Evolutionary conservation across 345 rosid species (phyloP).

Genomic region (Citrus unshiu): DNA sequence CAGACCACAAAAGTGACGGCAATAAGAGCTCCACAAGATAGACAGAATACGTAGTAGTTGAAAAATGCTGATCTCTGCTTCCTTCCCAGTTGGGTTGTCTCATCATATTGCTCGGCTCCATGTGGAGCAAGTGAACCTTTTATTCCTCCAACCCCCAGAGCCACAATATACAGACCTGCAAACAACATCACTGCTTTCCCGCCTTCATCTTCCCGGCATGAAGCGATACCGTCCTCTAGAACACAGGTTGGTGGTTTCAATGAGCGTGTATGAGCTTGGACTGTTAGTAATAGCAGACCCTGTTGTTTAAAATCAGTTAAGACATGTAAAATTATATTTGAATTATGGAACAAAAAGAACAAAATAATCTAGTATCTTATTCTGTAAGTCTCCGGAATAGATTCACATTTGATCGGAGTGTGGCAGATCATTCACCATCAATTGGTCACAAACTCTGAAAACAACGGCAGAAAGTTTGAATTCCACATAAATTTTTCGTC

Average conservation of each 20-base stretch:
- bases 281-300: slow-evolving; percentile 50
- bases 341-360: neutral
- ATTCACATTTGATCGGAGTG: neutral
- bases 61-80: slow-evolving; percentile 81
- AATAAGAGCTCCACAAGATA: slow-evolving; percentile 76
- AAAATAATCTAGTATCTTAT: neutral
- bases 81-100: slow-evolving; percentile 62
- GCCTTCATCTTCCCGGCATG: slow-evolving; percentile 35
- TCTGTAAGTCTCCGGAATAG: neutral
- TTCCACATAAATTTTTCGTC: neutral
- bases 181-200: slow-evolving; percentile 49
- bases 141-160: slow-evolving; percentile 90
- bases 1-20: slow-evolving; percentile 92
- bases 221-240: slow-evolving; percentile 8
- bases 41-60: slow-evolving; percentile 80
- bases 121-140: slow-evolving; percentile 94
- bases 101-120: slow-evolving; percentile 94
- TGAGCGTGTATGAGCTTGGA: slow-evolving; percentile 58
- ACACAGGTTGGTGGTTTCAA: slow-evolving; percentile 42
- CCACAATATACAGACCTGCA: slow-evolving; percentile 74
- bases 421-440: neutral
- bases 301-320: slow-evolving; percentile 14
- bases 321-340: neutral
- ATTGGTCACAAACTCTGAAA: neutral
- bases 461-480: neutral